Evolutionary conservation across 2,329 filamentous ascomycete species (phyloP).

Genomic region (Colletotrichum sp.): DNA sequence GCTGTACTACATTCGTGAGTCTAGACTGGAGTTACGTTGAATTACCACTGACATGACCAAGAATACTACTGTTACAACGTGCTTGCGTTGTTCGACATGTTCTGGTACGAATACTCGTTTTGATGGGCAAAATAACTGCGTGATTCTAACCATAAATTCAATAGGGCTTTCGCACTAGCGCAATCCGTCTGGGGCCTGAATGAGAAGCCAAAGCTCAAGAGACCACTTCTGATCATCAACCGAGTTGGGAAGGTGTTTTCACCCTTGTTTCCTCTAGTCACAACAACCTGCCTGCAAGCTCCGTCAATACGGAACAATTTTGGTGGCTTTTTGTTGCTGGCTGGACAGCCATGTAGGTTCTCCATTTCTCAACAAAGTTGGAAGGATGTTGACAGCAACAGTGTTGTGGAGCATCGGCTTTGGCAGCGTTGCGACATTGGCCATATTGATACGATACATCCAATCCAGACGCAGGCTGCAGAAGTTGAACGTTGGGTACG

Average conservation of each 20-base stretch:
- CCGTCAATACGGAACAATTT: not conserved
- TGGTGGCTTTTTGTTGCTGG: not conserved
- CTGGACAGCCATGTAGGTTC: not conserved
- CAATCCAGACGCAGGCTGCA: not conserved
- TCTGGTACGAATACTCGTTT: not conserved
- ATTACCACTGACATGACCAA: not conserved
- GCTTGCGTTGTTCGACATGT: not conserved
- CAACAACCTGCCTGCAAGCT: not conserved
- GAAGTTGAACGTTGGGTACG: not conserved
- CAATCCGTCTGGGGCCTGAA: conserved; percentile 6
- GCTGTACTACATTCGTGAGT: not conserved
- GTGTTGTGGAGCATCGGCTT: not conserved
- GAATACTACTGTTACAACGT: conserved; percentile 1
- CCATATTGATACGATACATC: not conserved
- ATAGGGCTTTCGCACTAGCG: not conserved
- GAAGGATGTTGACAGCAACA: not conserved
- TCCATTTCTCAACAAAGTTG: accelerated
- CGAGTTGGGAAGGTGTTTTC: not conserved
- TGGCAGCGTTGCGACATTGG: not conserved
- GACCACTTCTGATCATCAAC: not conserved
- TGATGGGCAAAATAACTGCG: accelerated
- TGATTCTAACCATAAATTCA: accelerated
- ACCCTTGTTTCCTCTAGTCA: not conserved
- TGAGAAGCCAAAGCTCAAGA: not conserved
- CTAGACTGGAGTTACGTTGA: no score